Percentiles rank a stretch among this genome's conserved stretches.
phyloP scores from a whole-genome alignment of 345 rosid genomes.

The Hibiscus syriacus region DNA sequence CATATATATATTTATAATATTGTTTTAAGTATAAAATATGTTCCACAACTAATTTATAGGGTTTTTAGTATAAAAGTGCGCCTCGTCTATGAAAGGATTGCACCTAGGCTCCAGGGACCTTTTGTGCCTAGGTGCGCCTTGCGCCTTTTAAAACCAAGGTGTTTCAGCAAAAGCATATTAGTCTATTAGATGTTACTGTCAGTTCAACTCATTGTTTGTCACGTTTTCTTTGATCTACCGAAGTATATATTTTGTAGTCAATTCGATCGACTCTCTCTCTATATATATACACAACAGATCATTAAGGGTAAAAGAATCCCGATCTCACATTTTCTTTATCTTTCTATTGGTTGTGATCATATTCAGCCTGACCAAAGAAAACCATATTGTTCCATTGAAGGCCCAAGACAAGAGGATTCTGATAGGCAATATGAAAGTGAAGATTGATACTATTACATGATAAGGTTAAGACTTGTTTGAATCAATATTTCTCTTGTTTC shows the following conservation, averaged over 20 bases:
- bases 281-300: background rate
- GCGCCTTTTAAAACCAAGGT: too few species aligned
- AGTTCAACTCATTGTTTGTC: background rate
- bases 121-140: too few species aligned
- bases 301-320: background rate
- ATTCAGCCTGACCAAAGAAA: conserved; percentile 5
- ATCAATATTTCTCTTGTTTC: background rate
- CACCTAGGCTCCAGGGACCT: too few species aligned
- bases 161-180: background rate
- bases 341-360: background rate
- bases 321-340: background rate
- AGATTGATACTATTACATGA: conserved; percentile 1
- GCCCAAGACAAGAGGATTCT: background rate
- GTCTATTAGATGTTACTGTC: background rate
- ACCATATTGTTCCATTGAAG: conserved; percentile 3
- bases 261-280: background rate
- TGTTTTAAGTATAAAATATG: too few species aligned
- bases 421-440: conserved; percentile 4
- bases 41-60: too few species aligned
- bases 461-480: background rate
- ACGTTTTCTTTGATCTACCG: background rate
- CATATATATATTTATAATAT: too few species aligned
- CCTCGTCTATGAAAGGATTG: too few species aligned
- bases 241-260: background rate
- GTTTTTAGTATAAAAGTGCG: too few species aligned